Evolutionary conservation across 2,329 filamentous ascomycete species (phyloP).

Genomic region (Colletotrichum eremochloae): DNA sequence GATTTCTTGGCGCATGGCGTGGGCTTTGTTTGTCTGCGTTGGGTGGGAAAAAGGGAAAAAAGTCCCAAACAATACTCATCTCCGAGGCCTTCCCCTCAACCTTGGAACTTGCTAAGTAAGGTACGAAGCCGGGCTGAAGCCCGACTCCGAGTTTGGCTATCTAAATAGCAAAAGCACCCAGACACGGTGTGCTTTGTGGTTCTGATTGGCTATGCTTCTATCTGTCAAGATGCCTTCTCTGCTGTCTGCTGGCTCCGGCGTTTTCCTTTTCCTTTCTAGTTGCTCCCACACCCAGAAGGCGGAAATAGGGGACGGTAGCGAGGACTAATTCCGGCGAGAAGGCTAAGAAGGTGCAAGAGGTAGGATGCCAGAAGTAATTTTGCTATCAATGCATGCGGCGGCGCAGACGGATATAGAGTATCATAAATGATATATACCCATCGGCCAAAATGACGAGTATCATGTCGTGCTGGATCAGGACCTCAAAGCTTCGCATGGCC

Average conservation of each 20-base stretch:
- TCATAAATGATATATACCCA: neutral
- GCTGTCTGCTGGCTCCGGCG: neutral
- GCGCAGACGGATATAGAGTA: neutral
- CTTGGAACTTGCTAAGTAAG: too few species aligned
- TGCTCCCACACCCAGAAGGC: neutral
- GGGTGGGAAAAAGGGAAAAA: too few species aligned
- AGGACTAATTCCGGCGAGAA: neutral
- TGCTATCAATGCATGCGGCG: too few species aligned
- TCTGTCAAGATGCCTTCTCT: neutral
- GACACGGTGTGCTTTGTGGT: neutral
- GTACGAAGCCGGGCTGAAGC: neutral
- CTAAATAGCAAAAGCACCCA: neutral
- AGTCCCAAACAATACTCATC: neutral
- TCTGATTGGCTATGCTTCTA: neutral
- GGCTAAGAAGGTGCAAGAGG: too few species aligned
- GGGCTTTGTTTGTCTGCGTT: conserved; percentile 4
- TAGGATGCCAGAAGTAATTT: neutral
- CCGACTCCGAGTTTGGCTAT: neutral
- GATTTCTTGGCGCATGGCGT: conserved; percentile 11
- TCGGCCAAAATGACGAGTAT: neutral
- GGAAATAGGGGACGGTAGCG: too few species aligned
- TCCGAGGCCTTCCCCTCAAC: neutral
- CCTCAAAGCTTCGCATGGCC: conserved; percentile 6
- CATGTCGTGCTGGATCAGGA: neutral
- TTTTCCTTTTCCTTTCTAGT: neutral